Base-by-base conservation (phyloP, 305 asterid species). In the Coffea humblotiana region DNA sequence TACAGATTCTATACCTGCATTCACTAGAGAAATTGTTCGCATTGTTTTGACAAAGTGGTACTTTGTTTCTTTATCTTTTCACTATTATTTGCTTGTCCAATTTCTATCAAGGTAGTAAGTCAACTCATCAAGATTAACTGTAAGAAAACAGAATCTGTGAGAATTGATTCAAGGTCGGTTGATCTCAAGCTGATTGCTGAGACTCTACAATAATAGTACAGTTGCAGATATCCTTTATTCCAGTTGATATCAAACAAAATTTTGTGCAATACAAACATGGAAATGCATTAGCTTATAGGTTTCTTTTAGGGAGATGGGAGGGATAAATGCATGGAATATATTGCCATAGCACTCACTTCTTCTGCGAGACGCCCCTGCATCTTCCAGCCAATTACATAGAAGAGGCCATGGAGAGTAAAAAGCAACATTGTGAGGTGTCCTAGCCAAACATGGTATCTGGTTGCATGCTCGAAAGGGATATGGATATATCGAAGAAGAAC, bases 381-480 rank as follows among this genome's bases (percentile, higher is more conserved):
- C 4, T 88, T 66, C 98, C 98, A 93, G 2, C 86, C 90, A 69
- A 90, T 82, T 48, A 80, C 83, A 68, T 81, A 91, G 81, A 88
- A 84, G 61, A 94, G 90, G 72, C 97, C 96, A 67, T 92, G 98
- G 82, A 94, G 96, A 43, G 91, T 82, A 80, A 92, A 93, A 63
- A 94, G 84, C 40, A 80, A 29, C 97, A 94, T 90, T 2, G 98
- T 94, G 8, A 93, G 92, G 81, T 94, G 97, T 63, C 98, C 98
- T 74, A 93, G 78, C 98, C 98, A 94, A 79, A 92, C 97, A 84
- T 94, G 98, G 78, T 94, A 94, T 80, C 92, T 83, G 3, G 95
- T 88, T 40, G 95, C 98, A 21, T 94, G 98, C 85, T 94, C 98
- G 75, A 92, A 94, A 4, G 98, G 98, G 78, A 94, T 92, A 60